These are phyloP conservation scores for Scedosporium dehoogii DNA, from an alignment of 2,329 filamentous ascomycete genomes.

Conservation along the genomic window DNA sequence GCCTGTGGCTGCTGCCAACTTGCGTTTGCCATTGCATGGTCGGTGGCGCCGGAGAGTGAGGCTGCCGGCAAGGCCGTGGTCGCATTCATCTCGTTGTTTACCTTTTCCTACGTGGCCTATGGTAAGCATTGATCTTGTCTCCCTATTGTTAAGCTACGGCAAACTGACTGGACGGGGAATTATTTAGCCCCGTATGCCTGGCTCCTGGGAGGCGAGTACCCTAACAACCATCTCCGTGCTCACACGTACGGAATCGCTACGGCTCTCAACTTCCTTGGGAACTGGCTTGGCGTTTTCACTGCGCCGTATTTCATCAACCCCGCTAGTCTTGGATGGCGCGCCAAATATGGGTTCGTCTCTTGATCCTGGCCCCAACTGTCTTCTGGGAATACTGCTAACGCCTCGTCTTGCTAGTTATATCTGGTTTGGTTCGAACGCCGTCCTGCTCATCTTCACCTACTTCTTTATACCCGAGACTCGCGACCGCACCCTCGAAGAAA, in stretches of 20 bases:
- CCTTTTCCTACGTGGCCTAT: conserved; percentile 24
- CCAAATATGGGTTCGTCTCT: conserved; percentile 17
- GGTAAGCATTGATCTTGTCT: conserved; percentile 11
- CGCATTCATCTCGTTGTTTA: conserved; percentile 21
- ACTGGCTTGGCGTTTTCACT: conserved; percentile 27
- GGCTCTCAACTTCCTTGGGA: conserved; percentile 27
- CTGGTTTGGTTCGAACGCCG: conserved; percentile 30
- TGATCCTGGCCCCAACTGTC: background rate
- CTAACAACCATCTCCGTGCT: conserved; percentile 27
- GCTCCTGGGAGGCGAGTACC: conserved; percentile 28
- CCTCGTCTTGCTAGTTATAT: conserved; percentile 17
- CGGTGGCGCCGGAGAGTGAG: conserved; percentile 15
- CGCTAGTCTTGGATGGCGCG: conserved; percentile 24
- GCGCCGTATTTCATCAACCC: conserved; percentile 33
- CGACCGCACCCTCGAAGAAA: conserved; percentile 19
- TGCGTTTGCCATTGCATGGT: conserved; percentile 21
- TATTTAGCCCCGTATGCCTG: conserved; percentile 23
- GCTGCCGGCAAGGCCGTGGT: conserved; percentile 18
- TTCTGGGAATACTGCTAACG: background rate
- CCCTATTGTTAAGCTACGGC: too few species aligned
- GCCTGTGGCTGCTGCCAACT: conserved; percentile 22
- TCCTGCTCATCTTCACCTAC: conserved; percentile 30
- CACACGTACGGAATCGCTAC: conserved; percentile 27
- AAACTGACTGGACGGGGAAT: background rate
- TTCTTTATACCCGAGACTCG: conserved; percentile 19